Conservation (phyloP, 2,329 filamentous ascomycete genomes). For the Ophiostoma ips region DNA sequence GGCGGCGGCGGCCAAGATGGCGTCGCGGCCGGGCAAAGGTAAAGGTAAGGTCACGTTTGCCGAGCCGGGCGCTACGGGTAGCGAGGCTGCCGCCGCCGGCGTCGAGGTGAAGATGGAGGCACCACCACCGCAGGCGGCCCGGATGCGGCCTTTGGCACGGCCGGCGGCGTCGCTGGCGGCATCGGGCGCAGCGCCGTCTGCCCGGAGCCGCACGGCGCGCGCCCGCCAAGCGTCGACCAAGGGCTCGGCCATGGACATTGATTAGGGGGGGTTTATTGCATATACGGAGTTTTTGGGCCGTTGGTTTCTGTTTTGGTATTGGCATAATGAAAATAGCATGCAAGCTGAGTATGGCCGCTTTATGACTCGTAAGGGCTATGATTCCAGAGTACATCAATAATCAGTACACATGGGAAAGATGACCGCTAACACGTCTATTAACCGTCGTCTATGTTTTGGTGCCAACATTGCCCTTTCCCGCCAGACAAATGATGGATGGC, state of each 20-base stretch:
- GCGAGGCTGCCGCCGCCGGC: background rate
- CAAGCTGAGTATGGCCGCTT: too few relatives aligned
- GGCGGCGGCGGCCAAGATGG: background rate
- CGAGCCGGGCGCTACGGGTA: background rate
- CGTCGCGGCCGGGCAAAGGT: slow-evolving; percentile 7
- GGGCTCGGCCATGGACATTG: slow-evolving; percentile 8
- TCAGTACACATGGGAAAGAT: too few relatives aligned
- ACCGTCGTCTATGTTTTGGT: background rate
- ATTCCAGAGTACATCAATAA: too few relatives aligned
- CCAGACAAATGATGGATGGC: background rate
- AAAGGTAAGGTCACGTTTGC: slow-evolving; percentile 4
- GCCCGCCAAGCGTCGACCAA: slow-evolving; percentile 4
- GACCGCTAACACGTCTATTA: too few relatives aligned
- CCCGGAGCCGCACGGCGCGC: slow-evolving; percentile 4
- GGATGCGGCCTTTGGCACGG: slow-evolving; percentile 6
- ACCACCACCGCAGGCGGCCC: background rate
- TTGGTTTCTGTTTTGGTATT: background rate
- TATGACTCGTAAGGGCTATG: too few relatives aligned
- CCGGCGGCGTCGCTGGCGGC: slow-evolving; percentile 15
- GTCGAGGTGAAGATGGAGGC: slow-evolving; percentile 8
- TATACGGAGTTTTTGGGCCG: background rate
- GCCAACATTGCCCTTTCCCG: too few relatives aligned
- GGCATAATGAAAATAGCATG: background rate
- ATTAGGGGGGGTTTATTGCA: background rate
- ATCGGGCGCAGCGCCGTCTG: background rate